Base-by-base conservation (phyloP, 495 filamentous ascomycete species). In the Penicillium samsonianum region DNA sequence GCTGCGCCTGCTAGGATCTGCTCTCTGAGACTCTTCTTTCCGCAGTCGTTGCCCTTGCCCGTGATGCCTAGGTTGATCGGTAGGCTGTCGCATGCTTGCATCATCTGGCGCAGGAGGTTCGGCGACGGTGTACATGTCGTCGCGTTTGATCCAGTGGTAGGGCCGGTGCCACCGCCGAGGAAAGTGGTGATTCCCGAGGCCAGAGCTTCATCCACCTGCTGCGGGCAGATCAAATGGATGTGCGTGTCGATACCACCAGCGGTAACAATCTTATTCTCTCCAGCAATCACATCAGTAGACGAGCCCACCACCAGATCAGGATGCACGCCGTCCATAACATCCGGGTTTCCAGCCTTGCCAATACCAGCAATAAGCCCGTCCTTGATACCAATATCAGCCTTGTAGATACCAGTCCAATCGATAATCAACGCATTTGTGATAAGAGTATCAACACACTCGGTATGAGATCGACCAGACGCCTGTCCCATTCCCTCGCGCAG, bases 401-500 rank as follows among this genome's bases (percentile, higher is more conserved):
- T 98, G 80, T 88, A 94, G 62, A 98, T 97, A 41, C 94, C 94
- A 16, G 82, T 87, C 81, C 87, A 94, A 69, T 98, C 95, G 16
- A 98, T 81, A 26, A 98, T 84, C 62, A 98, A 71, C 11, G 95
- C 95, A 68, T 98, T 98, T 10, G 91, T 92, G 62, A 98, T 87
- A 12, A 96, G 87, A 53, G 93, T 85, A 67, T 98, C 94, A 61
- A 96, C 69, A 42, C 83, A 86, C 22, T 94, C 84, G 3, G 76
- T 69, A 64, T 92, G 85, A 5, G 80, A 69, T 49, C 89, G 79
- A 19, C 90, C 93, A 33, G 84, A 88, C 7, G 92, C 90, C 74
- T 96, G 92, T 10, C 92, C 95, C 94, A 98, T 98, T 5, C 94
- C 94, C 69, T 98, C 94, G 46, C 94, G 81, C 50, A 98, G 71